These are phyloP conservation scores for Geosiphon pyriformis DNA, from an alignment of 192 early-diverging fungal species.

Conservation along the genomic window DNA sequence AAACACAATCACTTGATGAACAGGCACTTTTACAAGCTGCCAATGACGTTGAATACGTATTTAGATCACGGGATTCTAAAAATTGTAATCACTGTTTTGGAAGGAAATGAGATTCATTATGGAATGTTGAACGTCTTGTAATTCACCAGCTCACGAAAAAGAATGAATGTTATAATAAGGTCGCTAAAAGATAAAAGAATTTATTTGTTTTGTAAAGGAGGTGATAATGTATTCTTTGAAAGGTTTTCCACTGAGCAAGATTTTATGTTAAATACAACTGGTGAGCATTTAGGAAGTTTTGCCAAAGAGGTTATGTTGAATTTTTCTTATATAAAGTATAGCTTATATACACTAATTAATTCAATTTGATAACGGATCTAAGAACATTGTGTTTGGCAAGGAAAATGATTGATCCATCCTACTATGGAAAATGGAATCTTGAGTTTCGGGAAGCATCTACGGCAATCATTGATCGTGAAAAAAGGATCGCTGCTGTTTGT, in stretches of 20 bases:
- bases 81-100: slow-evolving; percentile 32
- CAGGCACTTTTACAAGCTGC: slow-evolving; percentile 58
- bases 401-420: slow-evolving; percentile 43
- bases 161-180: slow-evolving; percentile 61
- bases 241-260: slow-evolving; percentile 55
- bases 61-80: slow-evolving; percentile 54
- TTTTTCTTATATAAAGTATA: too few species aligned
- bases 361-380: slow-evolving; percentile 39
- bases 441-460: slow-evolving; percentile 49
- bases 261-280: slow-evolving; percentile 50
- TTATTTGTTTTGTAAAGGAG: slow-evolving; percentile 61
- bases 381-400: slow-evolving; percentile 72
- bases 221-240: slow-evolving; percentile 71
- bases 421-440: slow-evolving; percentile 53
- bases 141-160: slow-evolving; percentile 66
- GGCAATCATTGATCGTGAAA: slow-evolving; percentile 53
- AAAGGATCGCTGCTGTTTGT: slow-evolving; percentile 43
- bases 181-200: slow-evolving; percentile 39
- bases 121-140: slow-evolving; percentile 64
- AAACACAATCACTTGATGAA: slow-evolving; percentile 64
- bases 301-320: slow-evolving; percentile 60
- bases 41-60: slow-evolving; percentile 47
- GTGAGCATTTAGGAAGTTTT: slow-evolving; percentile 74
- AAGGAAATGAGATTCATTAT: slow-evolving; percentile 33
- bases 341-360: too few species aligned